Conservation (phyloP, 2,329 filamentous ascomycete genomes). For the Trichoderma hamatum region DNA sequence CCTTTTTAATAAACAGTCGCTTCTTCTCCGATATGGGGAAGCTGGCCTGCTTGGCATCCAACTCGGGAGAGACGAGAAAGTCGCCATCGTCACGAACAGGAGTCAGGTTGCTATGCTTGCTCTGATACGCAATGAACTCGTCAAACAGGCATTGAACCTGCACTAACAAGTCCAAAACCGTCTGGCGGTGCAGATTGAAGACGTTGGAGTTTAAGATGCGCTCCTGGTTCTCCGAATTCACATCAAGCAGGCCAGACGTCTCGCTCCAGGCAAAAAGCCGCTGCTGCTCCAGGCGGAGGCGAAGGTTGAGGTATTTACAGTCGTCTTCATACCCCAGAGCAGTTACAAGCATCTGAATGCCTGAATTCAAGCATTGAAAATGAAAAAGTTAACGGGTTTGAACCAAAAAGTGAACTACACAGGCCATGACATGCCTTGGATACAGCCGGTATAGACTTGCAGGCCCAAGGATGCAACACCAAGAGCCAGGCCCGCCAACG, state of each 20-base stretch:
- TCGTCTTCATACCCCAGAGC: conserved; percentile 53
- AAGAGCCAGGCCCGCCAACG: conserved; percentile 46
- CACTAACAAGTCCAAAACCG: conserved; percentile 52
- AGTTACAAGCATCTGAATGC: conserved; percentile 52
- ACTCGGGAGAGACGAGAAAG: conserved; percentile 44
- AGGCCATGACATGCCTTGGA: conserved; percentile 42
- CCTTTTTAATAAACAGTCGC: conserved; percentile 49
- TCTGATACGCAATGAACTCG: conserved; percentile 50
- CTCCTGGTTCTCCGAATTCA: conserved; percentile 45
- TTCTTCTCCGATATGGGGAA: conserved; percentile 49
- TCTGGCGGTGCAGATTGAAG: conserved; percentile 53
- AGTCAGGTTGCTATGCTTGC: conserved; percentile 43
- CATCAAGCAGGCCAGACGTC: conserved; percentile 51
- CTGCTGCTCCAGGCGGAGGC: conserved; percentile 55
- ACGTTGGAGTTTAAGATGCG: conserved; percentile 51
- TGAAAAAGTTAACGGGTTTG: conserved; percentile 6
- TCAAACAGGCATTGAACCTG: conserved; percentile 52
- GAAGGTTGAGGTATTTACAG: conserved; percentile 52
- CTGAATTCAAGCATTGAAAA: conserved; percentile 32
- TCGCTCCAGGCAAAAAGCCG: conserved; percentile 55
- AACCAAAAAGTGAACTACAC: neutral
- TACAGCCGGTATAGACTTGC: conserved; percentile 51
- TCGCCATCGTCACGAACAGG: conserved; percentile 41
- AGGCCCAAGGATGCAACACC: conserved; percentile 51
- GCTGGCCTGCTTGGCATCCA: conserved; percentile 49